Percentiles rank a stretch among this genome's conserved stretches.
Evolutionary conservation across 2,329 filamentous ascomycete genomes (phyloP).

Genomic region (Aspergillus candidus): DNA sequence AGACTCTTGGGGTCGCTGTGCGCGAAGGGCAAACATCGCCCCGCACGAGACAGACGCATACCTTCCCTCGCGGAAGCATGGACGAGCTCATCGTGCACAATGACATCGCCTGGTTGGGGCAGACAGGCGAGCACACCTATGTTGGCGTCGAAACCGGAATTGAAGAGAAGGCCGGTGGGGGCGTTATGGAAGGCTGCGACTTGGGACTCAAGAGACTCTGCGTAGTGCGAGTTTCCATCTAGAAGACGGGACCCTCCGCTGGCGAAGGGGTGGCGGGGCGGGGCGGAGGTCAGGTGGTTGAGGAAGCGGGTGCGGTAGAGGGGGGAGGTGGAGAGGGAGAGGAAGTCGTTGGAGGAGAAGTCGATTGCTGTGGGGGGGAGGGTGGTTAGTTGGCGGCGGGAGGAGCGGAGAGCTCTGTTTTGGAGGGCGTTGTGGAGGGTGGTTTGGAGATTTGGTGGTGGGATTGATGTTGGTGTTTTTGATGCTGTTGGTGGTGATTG

Average conservation of each 20-base stretch:
- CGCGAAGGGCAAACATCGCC: conserved; percentile 37
- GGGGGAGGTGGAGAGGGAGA: conserved; percentile 50
- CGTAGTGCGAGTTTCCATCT: conserved; percentile 59
- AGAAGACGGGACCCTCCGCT: conserved; percentile 57
- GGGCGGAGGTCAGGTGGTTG: conserved; percentile 37
- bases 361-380: conserved; percentile 43
- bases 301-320: conserved; percentile 46
- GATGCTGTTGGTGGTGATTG: neutral
- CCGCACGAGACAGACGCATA: conserved; percentile 59
- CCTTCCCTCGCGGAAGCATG: conserved; percentile 76
- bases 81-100: conserved; percentile 69
- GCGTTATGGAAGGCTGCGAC: conserved; percentile 58
- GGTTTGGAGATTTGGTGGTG: conserved; percentile 17
- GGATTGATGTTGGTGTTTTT: too few species aligned
- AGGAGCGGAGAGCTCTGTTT: conserved; percentile 39
- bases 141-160: conserved; percentile 63
- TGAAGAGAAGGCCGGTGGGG: conserved; percentile 53
- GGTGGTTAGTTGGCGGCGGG: conserved; percentile 44
- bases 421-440: conserved; percentile 29
- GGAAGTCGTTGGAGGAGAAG: conserved; percentile 62
- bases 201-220: conserved; percentile 52
- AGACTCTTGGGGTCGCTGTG: conserved; percentile 44
- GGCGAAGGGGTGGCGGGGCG: conserved; percentile 41
- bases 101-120: conserved; percentile 54
- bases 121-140: conserved; percentile 56